phyloP scores from a whole-genome alignment of 441 rosid species.

The Mallotus japonicus region DNA sequence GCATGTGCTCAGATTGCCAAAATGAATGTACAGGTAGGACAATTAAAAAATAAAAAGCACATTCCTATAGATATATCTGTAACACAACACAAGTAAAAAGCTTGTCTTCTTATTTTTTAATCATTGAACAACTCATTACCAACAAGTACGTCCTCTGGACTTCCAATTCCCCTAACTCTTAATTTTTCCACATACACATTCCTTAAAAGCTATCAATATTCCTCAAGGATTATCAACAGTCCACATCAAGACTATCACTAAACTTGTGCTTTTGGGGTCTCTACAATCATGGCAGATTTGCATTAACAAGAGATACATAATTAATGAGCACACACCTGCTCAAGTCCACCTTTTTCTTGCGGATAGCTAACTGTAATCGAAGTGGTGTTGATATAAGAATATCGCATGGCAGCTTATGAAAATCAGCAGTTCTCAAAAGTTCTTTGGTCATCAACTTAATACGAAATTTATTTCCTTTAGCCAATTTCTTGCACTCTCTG shows the following conservation, averaged over 20 bases:
- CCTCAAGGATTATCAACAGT: background rate
- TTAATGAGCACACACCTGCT: slow-evolving; percentile 59
- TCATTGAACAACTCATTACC: background rate
- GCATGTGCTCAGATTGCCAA: background rate
- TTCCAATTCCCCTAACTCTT: background rate
- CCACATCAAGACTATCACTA: background rate
- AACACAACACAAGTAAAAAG: background rate
- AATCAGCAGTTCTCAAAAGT: slow-evolving; percentile 53
- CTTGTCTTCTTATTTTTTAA: background rate
- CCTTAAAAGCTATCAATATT: background rate
- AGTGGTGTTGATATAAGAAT: slow-evolving; percentile 83
- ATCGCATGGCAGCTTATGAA: slow-evolving; percentile 71
- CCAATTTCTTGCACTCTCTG: slow-evolving; percentile 81
- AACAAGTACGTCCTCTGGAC: background rate
- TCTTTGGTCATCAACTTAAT: slow-evolving; percentile 77
- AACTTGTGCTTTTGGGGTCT: background rate
- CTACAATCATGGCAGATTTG: background rate
- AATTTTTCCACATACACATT: background rate
- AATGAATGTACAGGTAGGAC: background rate
- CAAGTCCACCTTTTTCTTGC: slow-evolving; percentile 66
- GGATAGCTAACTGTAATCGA: slow-evolving; percentile 61
- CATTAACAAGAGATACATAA: slow-evolving; percentile 1
- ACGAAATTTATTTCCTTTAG: slow-evolving; percentile 67
- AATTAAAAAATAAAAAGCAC: background rate
- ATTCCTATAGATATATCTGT: background rate